Base-by-base conservation (phyloP, 352 stramenopile genomes). In the Phytophthora pluvialis region DNA sequence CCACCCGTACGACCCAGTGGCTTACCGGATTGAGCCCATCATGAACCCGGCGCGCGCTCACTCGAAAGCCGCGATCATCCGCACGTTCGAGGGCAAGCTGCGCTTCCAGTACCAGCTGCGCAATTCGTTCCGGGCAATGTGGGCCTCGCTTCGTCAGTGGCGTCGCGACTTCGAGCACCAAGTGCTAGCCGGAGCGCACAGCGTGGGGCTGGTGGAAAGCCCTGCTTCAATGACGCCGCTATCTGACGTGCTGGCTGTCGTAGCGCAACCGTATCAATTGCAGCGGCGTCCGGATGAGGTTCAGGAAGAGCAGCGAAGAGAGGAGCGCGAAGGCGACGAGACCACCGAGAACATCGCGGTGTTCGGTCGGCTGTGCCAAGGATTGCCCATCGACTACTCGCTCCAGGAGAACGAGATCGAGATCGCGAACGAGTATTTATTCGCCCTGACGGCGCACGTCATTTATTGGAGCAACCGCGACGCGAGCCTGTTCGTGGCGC, bases 21-120 rank as follows among this genome's bases (percentile, higher is more conserved):
- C 94, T 31, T 99, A 99, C 72, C 86, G 95, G 45, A 97, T 99
- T 62, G 95, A 99, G 73, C 95, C 95, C 21, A 86, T 98, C n/a
- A 63, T 98, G 51, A 93, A 97, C 51, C 74, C 83, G 15, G 53
- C 47, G 4, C 83, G 81, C 21, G 84, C 86, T 5, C 60, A 93
- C 57, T 93, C 85, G n/a, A 93, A 94, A 63, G 84, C 86, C 4
- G 78, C 81, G 39, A 94, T 94, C 42, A 94, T 94, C 53, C 82
- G 81, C 46, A 94, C 86, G 36, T 94, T 94, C 43, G 84, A 94
- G 68, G 86, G 86, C 11, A 89, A 86, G 42, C 67, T 94, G 43
- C 84, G 86, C 18, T 91, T 94, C 44, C 86, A 94, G 80, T 94
- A 94, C 60, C 86, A 94, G 67, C 64, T 94, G 35, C 85, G 86